phyloP scores from a whole-genome alignment of 2,329 filamentous ascomycete species.

The Drechslerella coelobrocha region DNA sequence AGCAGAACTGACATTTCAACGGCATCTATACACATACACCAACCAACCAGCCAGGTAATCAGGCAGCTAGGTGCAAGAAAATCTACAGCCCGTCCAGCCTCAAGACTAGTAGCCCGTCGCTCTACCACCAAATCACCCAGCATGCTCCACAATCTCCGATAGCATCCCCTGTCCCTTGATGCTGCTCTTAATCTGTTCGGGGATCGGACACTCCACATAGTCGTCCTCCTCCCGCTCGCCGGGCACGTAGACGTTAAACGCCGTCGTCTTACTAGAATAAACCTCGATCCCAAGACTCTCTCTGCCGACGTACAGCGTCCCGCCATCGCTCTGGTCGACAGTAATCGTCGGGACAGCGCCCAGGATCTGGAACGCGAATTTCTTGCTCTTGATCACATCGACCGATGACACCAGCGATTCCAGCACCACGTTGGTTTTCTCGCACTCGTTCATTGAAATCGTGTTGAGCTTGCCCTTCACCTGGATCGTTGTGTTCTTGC shows the following conservation, averaged over 20 bases:
- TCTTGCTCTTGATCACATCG: slow-evolving; percentile 92
- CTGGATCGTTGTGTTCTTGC: slow-evolving; percentile 87
- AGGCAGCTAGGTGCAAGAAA: no score
- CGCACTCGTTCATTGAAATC: slow-evolving; percentile 92
- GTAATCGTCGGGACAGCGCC: slow-evolving; percentile 85
- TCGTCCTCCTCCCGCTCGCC: slow-evolving; percentile 74
- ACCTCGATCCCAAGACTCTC: slow-evolving; percentile 80
- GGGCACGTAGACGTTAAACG: slow-evolving; percentile 86
- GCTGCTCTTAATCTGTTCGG: slow-evolving; percentile 84
- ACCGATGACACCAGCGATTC: slow-evolving; percentile 89
- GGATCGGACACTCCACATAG: slow-evolving; percentile 83
- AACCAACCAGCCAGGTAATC: no score
- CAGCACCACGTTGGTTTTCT: slow-evolving; percentile 80
- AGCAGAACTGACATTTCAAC: background rate
- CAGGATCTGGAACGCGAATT: slow-evolving; percentile 91
- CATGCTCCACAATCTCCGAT: slow-evolving; percentile 94
- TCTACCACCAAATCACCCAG: slow-evolving; percentile 72
- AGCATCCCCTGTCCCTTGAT: slow-evolving; percentile 77
- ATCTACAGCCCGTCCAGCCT: slow-evolving; percentile 8
- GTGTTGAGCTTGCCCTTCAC: slow-evolving; percentile 94
- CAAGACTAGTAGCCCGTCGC: no score
- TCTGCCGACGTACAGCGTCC: slow-evolving; percentile 82
- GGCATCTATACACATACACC: slow-evolving; percentile 1
- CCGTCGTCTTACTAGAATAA: slow-evolving; percentile 85
- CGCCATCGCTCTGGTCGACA: slow-evolving; percentile 91